Evolutionary conservation across 139 green algal species (phyloP), one percentile per base, ranked within the genome.

Genomic region (Desmodesmus armatus): DNA sequence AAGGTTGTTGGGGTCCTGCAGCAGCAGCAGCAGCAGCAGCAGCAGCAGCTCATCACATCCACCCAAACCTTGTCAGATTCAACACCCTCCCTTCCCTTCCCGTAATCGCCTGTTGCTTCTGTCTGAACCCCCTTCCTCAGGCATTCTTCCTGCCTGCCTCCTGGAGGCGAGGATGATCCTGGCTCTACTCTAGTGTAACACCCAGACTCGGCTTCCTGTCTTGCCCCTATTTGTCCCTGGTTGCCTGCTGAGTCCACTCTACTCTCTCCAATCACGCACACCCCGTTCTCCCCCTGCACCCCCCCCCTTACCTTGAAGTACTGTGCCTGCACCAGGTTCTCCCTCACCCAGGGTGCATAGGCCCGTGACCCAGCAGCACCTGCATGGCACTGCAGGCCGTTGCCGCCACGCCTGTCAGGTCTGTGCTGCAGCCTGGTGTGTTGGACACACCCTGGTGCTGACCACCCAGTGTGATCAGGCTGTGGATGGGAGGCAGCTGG

Each of bases 391-490:
- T 73, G 80, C 80, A 86, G 31, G 80, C 80, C 47, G 33, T 78
- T 17, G 63, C 80, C 25, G 80, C 63, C 27, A 25, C 67, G 29
- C 80, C 67, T n/a, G 44, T 70, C 44, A 55, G 39, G 67, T 71
- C 80, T 23, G 31, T 19, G 35, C 37, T 87, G 88, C 95, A 98
- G 35, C 88, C 87, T 4, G 95, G 95, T 3, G 92, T 84, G 79
- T 94, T 93, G 69, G 92, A 92, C 17, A 98, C 91, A 11, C 94
- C 95, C 75, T 97, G 91, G 88, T 98, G 95, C 87, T 97, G 95
- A 0, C 79, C 90, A 15, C 96, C 96, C 77, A 98, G 71, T 0
- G 95, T 98, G 35, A 98, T 90, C 29, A 98, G 92, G 2, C 63
- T 92, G 73, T 91, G 85, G 78, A 94, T 91, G 21, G 62, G 67